Evolutionary conservation across 257 asterid species (phyloP).

Genomic region (Dorcoceras hygrometricum): DNA sequence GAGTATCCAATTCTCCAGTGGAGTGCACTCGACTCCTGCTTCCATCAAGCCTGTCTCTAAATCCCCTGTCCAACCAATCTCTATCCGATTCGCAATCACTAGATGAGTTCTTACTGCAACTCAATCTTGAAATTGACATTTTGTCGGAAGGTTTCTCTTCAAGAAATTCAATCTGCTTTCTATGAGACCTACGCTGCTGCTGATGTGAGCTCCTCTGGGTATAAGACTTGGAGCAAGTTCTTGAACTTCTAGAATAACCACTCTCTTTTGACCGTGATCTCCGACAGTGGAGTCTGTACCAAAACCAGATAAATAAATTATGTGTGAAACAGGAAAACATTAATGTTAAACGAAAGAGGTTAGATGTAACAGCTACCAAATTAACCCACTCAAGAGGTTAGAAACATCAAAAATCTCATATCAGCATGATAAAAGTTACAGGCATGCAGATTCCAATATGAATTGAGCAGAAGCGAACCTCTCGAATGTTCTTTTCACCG

Average conservation of each 20-base stretch:
- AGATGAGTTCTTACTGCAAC: slow-evolving; percentile 28
- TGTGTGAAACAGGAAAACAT: background rate
- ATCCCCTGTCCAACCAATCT: slow-evolving; percentile 30
- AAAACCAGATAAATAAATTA: background rate
- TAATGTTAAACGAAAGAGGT: too few relatives aligned
- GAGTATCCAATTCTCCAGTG: slow-evolving; percentile 25
- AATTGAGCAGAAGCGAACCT: background rate
- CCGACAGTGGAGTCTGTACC: slow-evolving; percentile 35
- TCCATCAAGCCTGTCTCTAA: slow-evolving; percentile 22
- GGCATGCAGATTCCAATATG: background rate
- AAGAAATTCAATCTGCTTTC: slow-evolving; percentile 33
- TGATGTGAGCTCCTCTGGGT: slow-evolving; percentile 29
- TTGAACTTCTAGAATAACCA: slow-evolving; percentile 39
- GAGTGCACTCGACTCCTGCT: slow-evolving; percentile 23
- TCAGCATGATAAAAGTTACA: background rate
- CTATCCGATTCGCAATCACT: slow-evolving; percentile 39
- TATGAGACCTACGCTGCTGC: slow-evolving; percentile 28
- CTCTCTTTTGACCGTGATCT: slow-evolving; percentile 57
- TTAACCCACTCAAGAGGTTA: background rate
- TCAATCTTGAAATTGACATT: slow-evolving; percentile 29
- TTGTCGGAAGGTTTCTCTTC: slow-evolving; percentile 29
- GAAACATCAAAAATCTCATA: background rate
- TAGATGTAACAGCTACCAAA: background rate
- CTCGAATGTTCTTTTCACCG: too few relatives aligned
- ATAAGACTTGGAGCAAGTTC: slow-evolving; percentile 37